Percentiles rank a stretch among this genome's conserved stretches.
These are phyloP conservation scores for Zalaria obscura DNA, from an alignment of 2,329 filamentous ascomycete genomes.

Conservation along the genomic window DNA sequence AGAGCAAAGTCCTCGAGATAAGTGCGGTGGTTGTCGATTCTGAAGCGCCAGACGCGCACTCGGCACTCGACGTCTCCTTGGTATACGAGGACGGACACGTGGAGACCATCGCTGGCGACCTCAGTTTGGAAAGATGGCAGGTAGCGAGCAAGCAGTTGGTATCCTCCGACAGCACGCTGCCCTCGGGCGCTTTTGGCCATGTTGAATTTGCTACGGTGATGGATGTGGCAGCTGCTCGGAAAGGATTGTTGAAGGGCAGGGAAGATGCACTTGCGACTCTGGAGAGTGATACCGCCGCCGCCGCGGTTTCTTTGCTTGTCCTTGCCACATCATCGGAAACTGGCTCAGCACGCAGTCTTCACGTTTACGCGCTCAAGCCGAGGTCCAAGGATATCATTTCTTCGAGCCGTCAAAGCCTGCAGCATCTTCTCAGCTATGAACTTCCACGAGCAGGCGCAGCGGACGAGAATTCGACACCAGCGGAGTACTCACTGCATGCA, in stretches of 20 bases:
- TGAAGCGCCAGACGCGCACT: conserved; percentile 1
- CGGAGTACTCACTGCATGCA: conserved; percentile 29
- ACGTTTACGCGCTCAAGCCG: conserved; percentile 5
- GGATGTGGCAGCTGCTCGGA: conserved; percentile 22
- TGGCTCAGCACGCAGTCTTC: conserved; percentile 1
- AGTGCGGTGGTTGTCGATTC: conserved; percentile 11
- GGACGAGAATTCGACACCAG: neutral
- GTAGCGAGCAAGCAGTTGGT: neutral
- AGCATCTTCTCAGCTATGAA: conserved; percentile 10
- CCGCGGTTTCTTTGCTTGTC: conserved; percentile 21
- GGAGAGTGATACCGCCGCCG: conserved; percentile 15
- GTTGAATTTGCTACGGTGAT: conserved; percentile 13
- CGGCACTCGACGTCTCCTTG: conserved; percentile 11
- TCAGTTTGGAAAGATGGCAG: conserved; percentile 12
- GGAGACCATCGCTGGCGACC: conserved; percentile 15
- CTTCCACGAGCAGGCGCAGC: conserved; percentile 6
- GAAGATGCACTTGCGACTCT: conserved; percentile 28
- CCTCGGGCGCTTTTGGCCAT: neutral
- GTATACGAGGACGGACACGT: conserved; percentile 15
- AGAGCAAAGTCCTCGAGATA: conserved; percentile 24
- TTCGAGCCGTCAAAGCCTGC: conserved; percentile 5
- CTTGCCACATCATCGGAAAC: conserved; percentile 12
- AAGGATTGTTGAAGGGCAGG: conserved; percentile 29
- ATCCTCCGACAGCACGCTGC: neutral
- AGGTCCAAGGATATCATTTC: conserved; percentile 6